Conservation (phyloP, 1,284 basidiomycete species). For the Paramarasmius palmivorus region DNA sequence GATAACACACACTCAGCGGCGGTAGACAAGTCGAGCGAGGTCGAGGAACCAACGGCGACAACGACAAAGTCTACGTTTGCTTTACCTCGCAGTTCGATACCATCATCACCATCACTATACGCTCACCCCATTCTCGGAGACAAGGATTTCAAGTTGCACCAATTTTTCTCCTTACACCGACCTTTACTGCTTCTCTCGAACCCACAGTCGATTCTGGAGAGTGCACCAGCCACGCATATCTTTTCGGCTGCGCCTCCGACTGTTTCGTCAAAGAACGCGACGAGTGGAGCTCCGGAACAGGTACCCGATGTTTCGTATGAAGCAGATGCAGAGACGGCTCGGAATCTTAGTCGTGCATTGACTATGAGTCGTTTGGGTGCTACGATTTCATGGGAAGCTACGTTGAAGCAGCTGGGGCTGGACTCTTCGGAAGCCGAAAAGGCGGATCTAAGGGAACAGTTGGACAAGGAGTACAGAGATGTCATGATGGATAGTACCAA, state of each 20-base stretch:
- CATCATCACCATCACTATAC: not conserved
- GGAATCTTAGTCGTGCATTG: conserved; percentile 68
- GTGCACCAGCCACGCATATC: conserved; percentile 34
- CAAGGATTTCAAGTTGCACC: conserved; percentile 72
- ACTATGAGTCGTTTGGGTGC: conserved; percentile 64
- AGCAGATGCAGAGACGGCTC: conserved; percentile 73
- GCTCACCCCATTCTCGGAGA: conserved; percentile 56
- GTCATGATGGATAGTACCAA: conserved; percentile 76
- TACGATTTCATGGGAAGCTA: conserved; percentile 63
- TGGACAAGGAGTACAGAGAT: conserved; percentile 58
- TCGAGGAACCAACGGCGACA: not conserved
- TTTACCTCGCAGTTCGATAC: not conserved
- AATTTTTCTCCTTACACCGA: conserved; percentile 77
- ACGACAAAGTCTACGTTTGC: not conserved
- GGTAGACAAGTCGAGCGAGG: too few species aligned
- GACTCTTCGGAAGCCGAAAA: conserved; percentile 46
- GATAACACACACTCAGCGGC: not conserved
- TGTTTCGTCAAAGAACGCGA: conserved; percentile 5
- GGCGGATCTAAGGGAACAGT: conserved; percentile 47
- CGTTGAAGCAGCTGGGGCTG: conserved; percentile 61
- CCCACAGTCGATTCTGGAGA: conserved; percentile 58
- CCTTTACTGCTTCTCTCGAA: conserved; percentile 68
- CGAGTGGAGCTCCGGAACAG: conserved; percentile 12
- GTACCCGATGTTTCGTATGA: conserved; percentile 44
- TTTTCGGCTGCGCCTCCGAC: conserved; percentile 18